Conservation (phyloP, 768 basidiomycete species). For the Collybia sordida region DNA sequence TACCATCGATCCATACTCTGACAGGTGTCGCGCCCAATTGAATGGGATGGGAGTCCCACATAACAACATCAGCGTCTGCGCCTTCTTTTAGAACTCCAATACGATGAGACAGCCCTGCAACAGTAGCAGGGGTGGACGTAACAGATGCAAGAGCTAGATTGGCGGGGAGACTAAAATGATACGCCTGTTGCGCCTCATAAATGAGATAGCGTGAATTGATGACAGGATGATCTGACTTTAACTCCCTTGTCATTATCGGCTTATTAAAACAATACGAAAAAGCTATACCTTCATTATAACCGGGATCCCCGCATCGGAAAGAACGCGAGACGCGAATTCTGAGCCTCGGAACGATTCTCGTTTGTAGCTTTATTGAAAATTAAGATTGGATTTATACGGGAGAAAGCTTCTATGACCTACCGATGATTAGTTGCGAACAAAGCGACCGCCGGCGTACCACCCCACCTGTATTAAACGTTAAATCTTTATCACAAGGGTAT, state of each 20-base stretch:
- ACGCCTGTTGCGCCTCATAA: slow-evolving; percentile 71
- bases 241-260: neutral
- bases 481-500: neutral
- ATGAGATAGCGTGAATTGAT: slow-evolving; percentile 67
- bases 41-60: slow-evolving; percentile 79
- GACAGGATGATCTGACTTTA: slow-evolving; percentile 56
- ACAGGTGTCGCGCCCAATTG: slow-evolving; percentile 71
- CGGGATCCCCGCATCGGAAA: slow-evolving; percentile 68
- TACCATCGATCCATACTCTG: slow-evolving; percentile 85
- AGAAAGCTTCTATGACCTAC: slow-evolving; percentile 23
- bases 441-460: slow-evolving; percentile 68
- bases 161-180: slow-evolving; percentile 62
- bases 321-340: slow-evolving; percentile 72
- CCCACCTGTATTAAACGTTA: slow-evolving; percentile 29
- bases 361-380: slow-evolving; percentile 34
- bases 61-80: slow-evolving; percentile 67
- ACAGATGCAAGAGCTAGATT: slow-evolving; percentile 63
- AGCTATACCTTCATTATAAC: slow-evolving; percentile 75
- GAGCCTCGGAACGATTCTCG: slow-evolving; percentile 70
- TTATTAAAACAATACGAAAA: neutral
- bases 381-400: neutral
- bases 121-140: slow-evolving; percentile 64
- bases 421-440: slow-evolving; percentile 79
- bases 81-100: slow-evolving; percentile 63
- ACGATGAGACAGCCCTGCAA: slow-evolving; percentile 73